Conservation (phyloP, 2,329 filamentous ascomycete species). For the Pyrenochaeta sp. region DNA sequence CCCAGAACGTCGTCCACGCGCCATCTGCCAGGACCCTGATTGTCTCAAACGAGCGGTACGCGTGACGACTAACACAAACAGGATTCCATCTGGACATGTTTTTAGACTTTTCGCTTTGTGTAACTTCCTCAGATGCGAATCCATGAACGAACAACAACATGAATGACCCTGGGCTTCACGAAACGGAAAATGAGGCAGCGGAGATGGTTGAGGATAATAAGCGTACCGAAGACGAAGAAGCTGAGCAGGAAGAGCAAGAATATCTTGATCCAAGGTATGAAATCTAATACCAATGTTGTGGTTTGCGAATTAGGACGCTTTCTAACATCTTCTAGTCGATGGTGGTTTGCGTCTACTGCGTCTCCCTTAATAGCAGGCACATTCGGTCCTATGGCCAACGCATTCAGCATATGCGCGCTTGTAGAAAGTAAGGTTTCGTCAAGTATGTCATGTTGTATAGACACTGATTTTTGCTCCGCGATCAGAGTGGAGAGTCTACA, state of each 20-base stretch:
- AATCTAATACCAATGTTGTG: not conserved
- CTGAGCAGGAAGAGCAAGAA: conserved; percentile 51
- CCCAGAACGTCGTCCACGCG: too few species aligned
- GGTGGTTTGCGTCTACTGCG: conserved; percentile 69
- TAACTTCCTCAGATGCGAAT: too few species aligned
- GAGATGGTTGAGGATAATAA: conserved; percentile 52
- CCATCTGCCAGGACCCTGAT: too few species aligned
- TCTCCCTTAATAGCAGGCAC: conserved; percentile 64
- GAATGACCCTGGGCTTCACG: conserved; percentile 62
- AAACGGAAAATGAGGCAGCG: conserved; percentile 56
- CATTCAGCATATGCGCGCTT: conserved; percentile 63
- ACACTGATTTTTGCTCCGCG: too few species aligned
- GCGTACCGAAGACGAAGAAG: conserved; percentile 41
- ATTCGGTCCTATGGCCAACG: conserved; percentile 63
- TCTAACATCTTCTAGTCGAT: conserved; percentile 52
- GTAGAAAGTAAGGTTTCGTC: too few species aligned
- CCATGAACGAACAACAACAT: conserved; percentile 16
- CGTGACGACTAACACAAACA: too few species aligned
- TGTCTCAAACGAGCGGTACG: too few species aligned
- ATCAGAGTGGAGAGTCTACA: conserved; percentile 64
- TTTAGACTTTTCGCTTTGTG: too few species aligned
- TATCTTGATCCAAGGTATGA: conserved; percentile 54
- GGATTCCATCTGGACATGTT: too few species aligned
- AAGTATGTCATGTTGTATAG: too few species aligned
- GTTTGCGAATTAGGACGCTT: not conserved